A percentile compares a stretch with the other conserved stretches of the same genome.
phyloP scores from a whole-genome alignment of 2,329 filamentous ascomycete species.

The Trichoderma sp. region DNA sequence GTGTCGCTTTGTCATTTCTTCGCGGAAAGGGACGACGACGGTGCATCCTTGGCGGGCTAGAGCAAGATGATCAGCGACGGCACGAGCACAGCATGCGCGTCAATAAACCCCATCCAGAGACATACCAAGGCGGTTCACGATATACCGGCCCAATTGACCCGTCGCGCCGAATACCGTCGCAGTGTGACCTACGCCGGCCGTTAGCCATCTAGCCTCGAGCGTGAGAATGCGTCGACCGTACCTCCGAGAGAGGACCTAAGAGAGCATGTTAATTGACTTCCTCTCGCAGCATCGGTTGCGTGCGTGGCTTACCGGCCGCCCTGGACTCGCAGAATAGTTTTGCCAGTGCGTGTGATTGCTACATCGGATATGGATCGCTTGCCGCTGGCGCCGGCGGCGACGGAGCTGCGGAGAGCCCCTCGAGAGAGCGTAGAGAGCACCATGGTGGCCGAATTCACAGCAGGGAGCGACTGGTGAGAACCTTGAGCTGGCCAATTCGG shows the following conservation, averaged over 20 bases:
- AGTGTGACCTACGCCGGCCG: constrained; percentile 71
- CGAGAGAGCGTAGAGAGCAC: constrained; percentile 11
- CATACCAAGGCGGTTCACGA: constrained; percentile 87
- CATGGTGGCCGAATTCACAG: constrained; percentile 20
- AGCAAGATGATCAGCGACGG: constrained; percentile 32
- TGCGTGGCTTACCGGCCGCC: constrained; percentile 75
- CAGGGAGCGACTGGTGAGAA: constrained; percentile 8
- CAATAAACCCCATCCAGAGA: constrained; percentile 8
- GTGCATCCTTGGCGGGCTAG: constrained; percentile 89
- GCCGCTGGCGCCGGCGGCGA: constrained; percentile 39
- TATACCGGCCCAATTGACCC: constrained; percentile 92
- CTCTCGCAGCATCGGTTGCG: constrained; percentile 34
- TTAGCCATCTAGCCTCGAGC: constrained; percentile 34
- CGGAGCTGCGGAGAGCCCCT: constrained; percentile 17
- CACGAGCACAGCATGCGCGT: not conserved
- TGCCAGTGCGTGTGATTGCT: constrained; percentile 91
- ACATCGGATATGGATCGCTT: constrained; percentile 73
- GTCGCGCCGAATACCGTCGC: constrained; percentile 98
- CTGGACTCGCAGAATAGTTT: constrained; percentile 85
- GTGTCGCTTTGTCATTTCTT: constrained; percentile 98
- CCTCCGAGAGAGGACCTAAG: constrained; percentile 83
- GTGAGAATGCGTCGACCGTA: constrained; percentile 46
- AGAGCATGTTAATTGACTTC: constrained; percentile 36
- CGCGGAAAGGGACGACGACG: constrained; percentile 88
- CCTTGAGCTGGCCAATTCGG: constrained; percentile 23